Evolutionary conservation across 2,329 filamentous ascomycete genomes (phyloP).

Genomic region (Zymoseptoria ardabiliae): DNA sequence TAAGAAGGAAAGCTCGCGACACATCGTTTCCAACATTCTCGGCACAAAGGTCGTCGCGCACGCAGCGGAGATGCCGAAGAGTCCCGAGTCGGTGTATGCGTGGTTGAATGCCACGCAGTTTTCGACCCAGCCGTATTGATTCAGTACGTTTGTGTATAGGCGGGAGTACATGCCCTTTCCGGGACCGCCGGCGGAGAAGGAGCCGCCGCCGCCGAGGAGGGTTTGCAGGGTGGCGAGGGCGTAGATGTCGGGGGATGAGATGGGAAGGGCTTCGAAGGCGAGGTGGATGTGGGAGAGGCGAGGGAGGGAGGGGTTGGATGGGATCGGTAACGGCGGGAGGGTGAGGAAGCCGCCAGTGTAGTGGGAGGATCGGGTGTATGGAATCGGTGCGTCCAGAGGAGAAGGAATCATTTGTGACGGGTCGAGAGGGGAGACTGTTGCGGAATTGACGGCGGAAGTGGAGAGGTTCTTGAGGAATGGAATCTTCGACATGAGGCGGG

Average conservation of each 20-base stretch:
- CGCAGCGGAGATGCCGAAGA: conserved; percentile 87
- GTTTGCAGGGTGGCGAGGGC: conserved; percentile 92
- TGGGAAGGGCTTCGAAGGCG: conserved; percentile 89
- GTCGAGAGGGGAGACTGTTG: conserved; percentile 50
- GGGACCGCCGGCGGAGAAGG: conserved; percentile 91
- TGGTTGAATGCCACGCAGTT: conserved; percentile 95
- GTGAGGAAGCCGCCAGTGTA: conserved; percentile 94
- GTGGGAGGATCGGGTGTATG: conserved; percentile 60
- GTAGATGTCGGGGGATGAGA: conserved; percentile 88
- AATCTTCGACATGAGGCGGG: conserved; percentile 69
- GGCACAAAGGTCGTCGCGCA: conserved; percentile 73
- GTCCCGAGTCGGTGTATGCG: conserved; percentile 88
- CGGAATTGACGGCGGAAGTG: conserved; percentile 59
- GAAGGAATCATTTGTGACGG: conserved; percentile 37
- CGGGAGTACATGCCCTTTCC: conserved; percentile 99
- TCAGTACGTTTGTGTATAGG: conserved; percentile 94
- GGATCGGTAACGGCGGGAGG: conserved; percentile 71
- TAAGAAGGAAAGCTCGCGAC: conserved; percentile 73
- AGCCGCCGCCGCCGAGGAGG: conserved; percentile 88
- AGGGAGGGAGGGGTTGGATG: conserved; percentile 67
- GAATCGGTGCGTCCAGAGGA: conserved; percentile 40
- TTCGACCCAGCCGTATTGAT: conserved; percentile 97
- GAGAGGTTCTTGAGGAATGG: conserved; percentile 88
- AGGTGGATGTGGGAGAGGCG: conserved; percentile 88
- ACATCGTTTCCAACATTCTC: conserved; percentile 91